phyloP scores from a whole-genome alignment of 208 protist species.

The Phytomonas sp. region DNA sequence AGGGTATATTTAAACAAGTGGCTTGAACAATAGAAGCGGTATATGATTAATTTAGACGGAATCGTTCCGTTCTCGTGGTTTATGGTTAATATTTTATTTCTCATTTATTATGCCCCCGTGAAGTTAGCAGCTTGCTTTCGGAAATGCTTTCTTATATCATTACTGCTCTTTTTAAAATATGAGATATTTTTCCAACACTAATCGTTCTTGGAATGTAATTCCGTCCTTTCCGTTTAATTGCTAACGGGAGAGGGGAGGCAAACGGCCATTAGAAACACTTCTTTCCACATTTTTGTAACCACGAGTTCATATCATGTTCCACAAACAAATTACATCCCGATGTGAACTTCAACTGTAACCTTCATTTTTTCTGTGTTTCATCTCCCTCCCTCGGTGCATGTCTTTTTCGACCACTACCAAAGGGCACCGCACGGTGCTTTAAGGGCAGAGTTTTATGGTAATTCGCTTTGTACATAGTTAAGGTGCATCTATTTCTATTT shows the following conservation, averaged over 20 bases:
- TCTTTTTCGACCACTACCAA: background rate
- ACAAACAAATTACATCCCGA: background rate
- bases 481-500: background rate
- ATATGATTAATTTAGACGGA: background rate
- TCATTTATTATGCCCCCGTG: background rate
- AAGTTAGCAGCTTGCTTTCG: background rate
- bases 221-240: background rate
- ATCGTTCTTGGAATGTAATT: background rate
- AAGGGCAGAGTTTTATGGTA: background rate
- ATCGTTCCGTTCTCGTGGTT: background rate
- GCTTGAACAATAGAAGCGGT: background rate
- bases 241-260: too few species aligned
- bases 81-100: background rate
- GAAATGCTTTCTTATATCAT: background rate
- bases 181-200: background rate
- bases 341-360: background rate
- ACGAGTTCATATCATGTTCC: background rate
- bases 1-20: background rate
- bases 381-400: background rate
- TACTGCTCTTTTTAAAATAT: background rate
- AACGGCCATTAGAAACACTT: background rate
- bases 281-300: background rate
- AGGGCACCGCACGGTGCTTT: background rate
- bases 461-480: background rate
- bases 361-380: background rate